These are phyloP conservation scores for Reticulascus tulasneorum DNA, from an alignment of 2,329 filamentous ascomycete genomes.

Conservation along the genomic window DNA sequence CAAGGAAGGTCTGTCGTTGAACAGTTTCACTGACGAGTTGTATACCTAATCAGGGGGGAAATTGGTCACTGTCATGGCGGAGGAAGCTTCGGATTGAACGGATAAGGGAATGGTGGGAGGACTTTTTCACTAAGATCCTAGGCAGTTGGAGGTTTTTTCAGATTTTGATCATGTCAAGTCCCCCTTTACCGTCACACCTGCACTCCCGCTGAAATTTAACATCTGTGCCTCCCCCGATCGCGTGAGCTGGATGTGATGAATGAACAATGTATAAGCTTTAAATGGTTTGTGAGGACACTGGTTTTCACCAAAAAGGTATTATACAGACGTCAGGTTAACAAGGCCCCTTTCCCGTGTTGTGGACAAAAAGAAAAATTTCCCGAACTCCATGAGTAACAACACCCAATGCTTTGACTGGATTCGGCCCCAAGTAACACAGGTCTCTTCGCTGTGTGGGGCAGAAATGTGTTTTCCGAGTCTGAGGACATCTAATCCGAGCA, in stretches of 20 bases:
- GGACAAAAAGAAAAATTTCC: slow-evolving; percentile 6
- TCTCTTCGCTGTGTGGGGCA: too few species aligned
- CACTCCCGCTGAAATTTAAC: not conserved
- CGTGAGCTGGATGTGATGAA: too few species aligned
- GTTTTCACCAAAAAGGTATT: slow-evolving; percentile 8
- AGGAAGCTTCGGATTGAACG: too few species aligned
- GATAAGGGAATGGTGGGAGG: too few species aligned
- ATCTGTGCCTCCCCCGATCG: not conserved
- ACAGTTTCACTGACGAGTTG: slow-evolving; percentile 66
- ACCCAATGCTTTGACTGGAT: slow-evolving; percentile 10
- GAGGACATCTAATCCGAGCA: too few species aligned
- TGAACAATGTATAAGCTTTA: slow-evolving; percentile 10
- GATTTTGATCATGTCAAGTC: not conserved
- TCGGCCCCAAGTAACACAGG: too few species aligned
- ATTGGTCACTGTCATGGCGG: too few species aligned
- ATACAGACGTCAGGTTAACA: slow-evolving; percentile 8
- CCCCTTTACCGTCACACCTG: too few species aligned
- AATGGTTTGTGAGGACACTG: slow-evolving; percentile 4
- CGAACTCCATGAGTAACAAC: slow-evolving; percentile 13
- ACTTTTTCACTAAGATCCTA: too few species aligned
- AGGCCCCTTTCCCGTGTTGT: slow-evolving; percentile 1
- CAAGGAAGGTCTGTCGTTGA: slow-evolving; percentile 70
- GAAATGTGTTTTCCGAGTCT: too few species aligned
- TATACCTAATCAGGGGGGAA: too few species aligned
- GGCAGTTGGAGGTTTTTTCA: too few species aligned